phyloP scores from a whole-genome alignment of 257 asterid species.

The Solanum arcanum region DNA sequence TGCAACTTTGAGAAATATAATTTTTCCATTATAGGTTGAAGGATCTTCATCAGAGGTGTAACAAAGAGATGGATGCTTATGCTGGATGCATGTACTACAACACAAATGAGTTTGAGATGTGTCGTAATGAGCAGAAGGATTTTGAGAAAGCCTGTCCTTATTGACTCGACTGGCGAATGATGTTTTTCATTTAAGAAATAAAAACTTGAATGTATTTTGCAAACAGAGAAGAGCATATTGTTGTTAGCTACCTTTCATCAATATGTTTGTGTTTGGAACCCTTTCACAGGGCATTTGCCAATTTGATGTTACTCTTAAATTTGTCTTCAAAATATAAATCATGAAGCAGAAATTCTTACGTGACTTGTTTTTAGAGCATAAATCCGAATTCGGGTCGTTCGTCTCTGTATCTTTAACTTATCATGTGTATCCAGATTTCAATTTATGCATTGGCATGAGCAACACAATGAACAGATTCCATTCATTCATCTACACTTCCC shows the following conservation, averaged over 20 bases:
- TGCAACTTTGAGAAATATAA: neutral
- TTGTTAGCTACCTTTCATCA: neutral
- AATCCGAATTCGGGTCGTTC: neutral
- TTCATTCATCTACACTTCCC: too few relatives aligned
- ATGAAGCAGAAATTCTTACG: neutral
- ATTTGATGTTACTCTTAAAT: neutral
- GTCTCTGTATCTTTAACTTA: neutral
- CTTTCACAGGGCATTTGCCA: neutral
- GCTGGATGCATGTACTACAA: constrained; percentile 92
- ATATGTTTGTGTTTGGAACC: neutral
- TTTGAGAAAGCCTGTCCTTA: constrained; percentile 83
- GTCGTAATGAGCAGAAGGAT: constrained; percentile 83
- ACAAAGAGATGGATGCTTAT: constrained; percentile 80
- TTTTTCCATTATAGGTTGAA: constrained; percentile 42
- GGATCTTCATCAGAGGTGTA: constrained; percentile 81
- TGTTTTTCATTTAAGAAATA: neutral
- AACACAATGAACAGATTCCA: too few relatives aligned
- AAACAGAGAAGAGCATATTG: neutral
- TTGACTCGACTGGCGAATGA: neutral
- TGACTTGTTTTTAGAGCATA: neutral
- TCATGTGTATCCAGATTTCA: too few relatives aligned
- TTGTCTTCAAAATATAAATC: neutral
- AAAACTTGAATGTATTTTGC: neutral
- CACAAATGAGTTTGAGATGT: constrained; percentile 84
- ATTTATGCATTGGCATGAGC: too few relatives aligned